A percentile compares a stretch with the other conserved stretches of the same genome.
Evolutionary conservation across 2,329 filamentous ascomycete genomes (phyloP).

Genomic region (Ophiostoma ips): DNA sequence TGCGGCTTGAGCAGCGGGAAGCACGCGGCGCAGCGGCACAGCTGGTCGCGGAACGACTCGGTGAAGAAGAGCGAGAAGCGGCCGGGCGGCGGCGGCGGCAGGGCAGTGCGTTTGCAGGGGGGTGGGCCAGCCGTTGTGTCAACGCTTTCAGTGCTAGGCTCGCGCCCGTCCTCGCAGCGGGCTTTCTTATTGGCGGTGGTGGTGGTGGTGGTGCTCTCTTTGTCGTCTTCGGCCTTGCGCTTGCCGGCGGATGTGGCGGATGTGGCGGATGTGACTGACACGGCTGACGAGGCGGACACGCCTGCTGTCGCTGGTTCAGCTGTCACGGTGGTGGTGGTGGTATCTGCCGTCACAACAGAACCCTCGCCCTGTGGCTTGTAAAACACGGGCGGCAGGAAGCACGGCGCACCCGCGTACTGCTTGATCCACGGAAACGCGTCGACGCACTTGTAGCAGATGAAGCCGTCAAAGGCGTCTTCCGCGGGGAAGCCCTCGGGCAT

Average conservation of each 20-base stretch:
- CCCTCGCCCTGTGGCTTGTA: constrained; percentile 17
- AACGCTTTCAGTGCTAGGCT: constrained; percentile 9
- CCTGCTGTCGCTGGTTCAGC: too few species aligned
- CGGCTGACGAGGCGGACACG: not conserved
- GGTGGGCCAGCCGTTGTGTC: not conserved
- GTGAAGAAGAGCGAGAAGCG: constrained; percentile 73
- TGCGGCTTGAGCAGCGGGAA: constrained; percentile 58
- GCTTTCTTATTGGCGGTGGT: constrained; percentile 35
- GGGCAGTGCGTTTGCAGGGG: constrained; percentile 44
- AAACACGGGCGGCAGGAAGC: constrained; percentile 66
- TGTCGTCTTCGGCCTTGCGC: constrained; percentile 48
- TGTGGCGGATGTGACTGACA: not conserved
- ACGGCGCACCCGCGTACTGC: constrained; percentile 62
- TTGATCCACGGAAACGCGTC: constrained; percentile 86
- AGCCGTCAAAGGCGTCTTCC: constrained; percentile 78
- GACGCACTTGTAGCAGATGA: constrained; percentile 90
- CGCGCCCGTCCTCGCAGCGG: constrained; percentile 12
- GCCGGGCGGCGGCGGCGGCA: constrained; percentile 41
- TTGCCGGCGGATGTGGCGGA: constrained; percentile 37
- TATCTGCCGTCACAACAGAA: not conserved
- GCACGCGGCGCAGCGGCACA: constrained; percentile 76
- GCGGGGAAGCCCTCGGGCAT: constrained; percentile 74
- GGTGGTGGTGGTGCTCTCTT: constrained; percentile 17
- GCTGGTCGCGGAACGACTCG: constrained; percentile 60
- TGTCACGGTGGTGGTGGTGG: too few species aligned